A percentile compares a stretch with the other conserved stretches of the same genome.
Conservation (phyloP, 202 grass and related monocot species). For the Eragrostis tef region DNA sequence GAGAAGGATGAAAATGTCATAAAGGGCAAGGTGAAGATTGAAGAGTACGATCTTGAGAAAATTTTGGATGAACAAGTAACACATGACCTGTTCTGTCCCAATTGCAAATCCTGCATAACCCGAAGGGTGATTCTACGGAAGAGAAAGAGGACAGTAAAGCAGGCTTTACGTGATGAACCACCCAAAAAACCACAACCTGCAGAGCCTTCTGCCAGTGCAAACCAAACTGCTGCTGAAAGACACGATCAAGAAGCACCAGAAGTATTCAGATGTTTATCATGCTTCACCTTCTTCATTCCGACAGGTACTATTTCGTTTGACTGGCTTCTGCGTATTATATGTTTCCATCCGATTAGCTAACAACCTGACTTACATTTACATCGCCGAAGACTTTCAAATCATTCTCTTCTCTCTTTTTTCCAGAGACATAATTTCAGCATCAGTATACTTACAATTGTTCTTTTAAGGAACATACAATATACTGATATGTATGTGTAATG, state of each 20-base stretch:
- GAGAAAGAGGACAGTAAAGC: slow-evolving; percentile 69
- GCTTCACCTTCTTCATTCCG: slow-evolving; percentile 86
- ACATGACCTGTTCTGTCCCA: slow-evolving; percentile 87
- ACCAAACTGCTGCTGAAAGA: slow-evolving; percentile 25
- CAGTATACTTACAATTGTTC: not conserved
- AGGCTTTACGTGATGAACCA: slow-evolving; percentile 32
- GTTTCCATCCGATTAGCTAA: slow-evolving; percentile 6
- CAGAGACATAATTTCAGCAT: not conserved
- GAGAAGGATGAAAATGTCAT: slow-evolving; percentile 31
- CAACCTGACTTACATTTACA: not conserved
- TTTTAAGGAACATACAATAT: no score
- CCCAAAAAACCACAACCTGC: slow-evolving; percentile 57
- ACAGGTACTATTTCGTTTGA: slow-evolving; percentile 61
- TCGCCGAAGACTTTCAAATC: not conserved
- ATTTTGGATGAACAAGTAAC: slow-evolving; percentile 84
- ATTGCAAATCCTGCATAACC: slow-evolving; percentile 93
- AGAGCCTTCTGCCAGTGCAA: slow-evolving; percentile 5
- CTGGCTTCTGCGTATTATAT: not conserved
- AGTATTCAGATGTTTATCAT: slow-evolving; percentile 86
- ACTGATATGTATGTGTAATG: not conserved
- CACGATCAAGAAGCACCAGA: slow-evolving; percentile 44
- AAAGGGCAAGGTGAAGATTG: slow-evolving; percentile 30
- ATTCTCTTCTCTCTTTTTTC: not conserved
- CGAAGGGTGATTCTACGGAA: slow-evolving; percentile 84
- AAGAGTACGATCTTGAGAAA: slow-evolving; percentile 73